These are phyloP conservation scores for Aspergillus japonicus DNA, from an alignment of 2,329 filamentous ascomycete genomes.

Conservation along the genomic window DNA sequence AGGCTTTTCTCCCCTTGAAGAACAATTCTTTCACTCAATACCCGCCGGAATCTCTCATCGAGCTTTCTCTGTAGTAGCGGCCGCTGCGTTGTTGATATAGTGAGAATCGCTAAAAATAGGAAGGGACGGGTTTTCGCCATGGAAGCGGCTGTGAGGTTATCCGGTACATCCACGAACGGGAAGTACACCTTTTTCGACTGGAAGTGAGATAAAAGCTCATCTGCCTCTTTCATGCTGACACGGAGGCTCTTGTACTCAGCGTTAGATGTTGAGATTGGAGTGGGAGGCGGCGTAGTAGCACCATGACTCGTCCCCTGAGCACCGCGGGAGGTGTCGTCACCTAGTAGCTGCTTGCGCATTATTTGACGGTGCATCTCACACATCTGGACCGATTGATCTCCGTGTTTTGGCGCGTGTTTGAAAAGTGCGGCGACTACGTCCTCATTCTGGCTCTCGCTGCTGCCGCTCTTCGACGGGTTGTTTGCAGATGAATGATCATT, in stretches of 20 bases:
- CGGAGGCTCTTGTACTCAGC: background rate
- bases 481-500: background rate
- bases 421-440: background rate
- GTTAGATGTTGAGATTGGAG: background rate
- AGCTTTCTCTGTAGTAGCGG: background rate
- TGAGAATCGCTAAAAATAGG: background rate
- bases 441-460: background rate
- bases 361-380: background rate
- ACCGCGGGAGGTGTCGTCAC: background rate
- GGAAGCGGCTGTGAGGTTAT: background rate
- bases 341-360: background rate
- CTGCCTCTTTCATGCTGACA: background rate
- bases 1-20: conserved; percentile 2
- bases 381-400: background rate
- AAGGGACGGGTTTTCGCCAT: background rate
- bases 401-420: background rate
- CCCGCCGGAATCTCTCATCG: conserved; percentile 3
- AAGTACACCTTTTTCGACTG: background rate
- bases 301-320: background rate
- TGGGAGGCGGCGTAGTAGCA: background rate
- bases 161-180: background rate
- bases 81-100: background rate
- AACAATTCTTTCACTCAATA: background rate
- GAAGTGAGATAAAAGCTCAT: background rate
- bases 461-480: too few species aligned